Conservation (phyloP, 148 eudicot species). For the Nepenthes gracilis region DNA sequence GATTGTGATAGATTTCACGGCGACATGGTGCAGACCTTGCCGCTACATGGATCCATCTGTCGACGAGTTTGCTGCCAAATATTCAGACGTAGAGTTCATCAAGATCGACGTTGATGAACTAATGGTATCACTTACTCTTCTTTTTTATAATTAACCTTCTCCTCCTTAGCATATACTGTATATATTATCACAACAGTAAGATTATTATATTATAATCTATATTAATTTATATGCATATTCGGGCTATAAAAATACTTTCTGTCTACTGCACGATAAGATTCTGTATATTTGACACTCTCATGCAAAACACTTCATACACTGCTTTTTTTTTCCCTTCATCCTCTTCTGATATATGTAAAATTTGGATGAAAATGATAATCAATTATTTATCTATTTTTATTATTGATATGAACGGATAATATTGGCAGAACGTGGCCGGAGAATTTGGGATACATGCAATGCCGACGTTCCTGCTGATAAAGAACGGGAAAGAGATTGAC, state of each 20-base stretch:
- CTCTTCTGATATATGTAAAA: no score
- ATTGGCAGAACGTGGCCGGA: constrained; percentile 32
- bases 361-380: no score
- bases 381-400: no score
- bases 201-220: no score
- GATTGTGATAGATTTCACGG: constrained; percentile 72
- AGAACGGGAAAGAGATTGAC: constrained; percentile 35
- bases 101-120: constrained; percentile 86
- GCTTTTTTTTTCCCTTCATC: no score
- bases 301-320: no score
- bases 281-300: no score
- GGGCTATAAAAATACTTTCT: no score
- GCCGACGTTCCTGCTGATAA: constrained; percentile 42
- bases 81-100: constrained; percentile 56
- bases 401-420: not conserved
- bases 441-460: constrained; percentile 29
- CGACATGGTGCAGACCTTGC: constrained; percentile 82
- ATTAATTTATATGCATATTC: no score
- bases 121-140: constrained; percentile 24
- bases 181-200: no score
- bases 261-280: no score
- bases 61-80: constrained; percentile 49
- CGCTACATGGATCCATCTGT: constrained; percentile 46
- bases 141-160: not conserved
- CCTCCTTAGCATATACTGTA: no score